A percentile compares a stretch with the other conserved stretches of the same genome.
Conservation (phyloP, 345 rosid genomes). For the Cardamine resedifolia region DNA sequence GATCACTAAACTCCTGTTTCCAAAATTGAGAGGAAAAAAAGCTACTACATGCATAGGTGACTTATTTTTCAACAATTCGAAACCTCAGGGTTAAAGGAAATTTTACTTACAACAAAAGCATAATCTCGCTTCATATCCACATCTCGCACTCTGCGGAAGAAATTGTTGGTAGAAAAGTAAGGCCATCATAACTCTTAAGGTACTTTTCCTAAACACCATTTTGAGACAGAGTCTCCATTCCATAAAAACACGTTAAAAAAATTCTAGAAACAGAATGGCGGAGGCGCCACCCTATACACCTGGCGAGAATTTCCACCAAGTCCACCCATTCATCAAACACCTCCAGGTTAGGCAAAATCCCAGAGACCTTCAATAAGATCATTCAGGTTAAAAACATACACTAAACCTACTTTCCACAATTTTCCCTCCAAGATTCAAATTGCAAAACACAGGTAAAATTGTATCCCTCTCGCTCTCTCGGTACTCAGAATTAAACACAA, state of each 20-base stretch:
- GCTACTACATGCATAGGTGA: too few species aligned
- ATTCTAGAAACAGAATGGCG: conserved; percentile 46
- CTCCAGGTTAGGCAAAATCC: conserved; percentile 92
- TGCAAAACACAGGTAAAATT: not conserved
- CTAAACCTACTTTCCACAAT: conserved; percentile 40
- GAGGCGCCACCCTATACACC: conserved; percentile 36
- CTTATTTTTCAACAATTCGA: too few species aligned
- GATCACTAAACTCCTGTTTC: conserved; percentile 89
- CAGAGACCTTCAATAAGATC: conserved; percentile 99
- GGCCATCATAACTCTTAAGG: conserved; percentile 87
- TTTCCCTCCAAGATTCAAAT: conserved; percentile 1
- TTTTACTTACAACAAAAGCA: conserved; percentile 80
- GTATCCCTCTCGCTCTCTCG: not conserved
- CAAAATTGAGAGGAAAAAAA: not conserved
- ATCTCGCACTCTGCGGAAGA: conserved; percentile 90
- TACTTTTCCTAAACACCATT: conserved; percentile 90
- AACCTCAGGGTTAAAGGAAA: not conserved
- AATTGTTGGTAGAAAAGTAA: conserved; percentile 96
- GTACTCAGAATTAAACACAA: too few species aligned
- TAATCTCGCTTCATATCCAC: conserved; percentile 99
- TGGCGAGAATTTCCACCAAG: conserved; percentile 58
- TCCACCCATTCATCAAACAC: conserved; percentile 92
- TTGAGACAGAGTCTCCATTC: conserved; percentile 73
- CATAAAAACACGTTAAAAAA: conserved; percentile 66
- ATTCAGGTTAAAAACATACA: conserved; percentile 71